Conservation (phyloP, 768 basidiomycete genomes). For the Podaxis sp. region DNA sequence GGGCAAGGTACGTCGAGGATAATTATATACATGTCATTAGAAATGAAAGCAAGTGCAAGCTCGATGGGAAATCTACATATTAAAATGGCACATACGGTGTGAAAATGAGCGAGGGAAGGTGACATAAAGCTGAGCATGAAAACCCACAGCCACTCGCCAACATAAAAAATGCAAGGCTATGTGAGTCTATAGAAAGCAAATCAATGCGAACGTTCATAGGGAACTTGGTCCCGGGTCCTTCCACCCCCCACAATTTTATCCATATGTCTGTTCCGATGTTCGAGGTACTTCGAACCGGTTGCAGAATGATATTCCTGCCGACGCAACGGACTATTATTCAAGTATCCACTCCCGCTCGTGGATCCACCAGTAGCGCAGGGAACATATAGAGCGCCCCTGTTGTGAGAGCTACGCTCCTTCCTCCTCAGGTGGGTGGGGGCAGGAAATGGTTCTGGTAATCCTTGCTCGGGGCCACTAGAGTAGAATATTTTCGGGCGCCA, state of each 20-base stretch:
- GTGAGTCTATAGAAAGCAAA: neutral
- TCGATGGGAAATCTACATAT: neutral
- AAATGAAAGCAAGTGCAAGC: neutral
- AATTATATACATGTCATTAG: neutral
- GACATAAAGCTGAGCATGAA: neutral
- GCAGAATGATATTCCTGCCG: conserved; percentile 17
- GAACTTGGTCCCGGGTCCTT: neutral
- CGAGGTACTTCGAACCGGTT: conserved; percentile 7
- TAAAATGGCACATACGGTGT: neutral
- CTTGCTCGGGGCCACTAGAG: conserved; percentile 70
- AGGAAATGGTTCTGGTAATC: conserved; percentile 79
- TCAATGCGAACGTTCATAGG: conserved; percentile 4
- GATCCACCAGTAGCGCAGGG: conserved; percentile 30
- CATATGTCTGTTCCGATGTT: conserved; percentile 4
- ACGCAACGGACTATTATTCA: conserved; percentile 14
- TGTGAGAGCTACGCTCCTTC: conserved; percentile 81
- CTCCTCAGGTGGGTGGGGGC: conserved; percentile 76
- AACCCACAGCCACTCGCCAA: neutral
- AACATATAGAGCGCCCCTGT: conserved; percentile 71
- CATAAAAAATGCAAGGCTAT: neutral
- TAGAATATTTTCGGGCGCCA: conserved; percentile 88
- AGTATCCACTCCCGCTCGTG: conserved; percentile 16
- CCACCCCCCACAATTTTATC: neutral
- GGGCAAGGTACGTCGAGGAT: neutral
- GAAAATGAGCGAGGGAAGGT: neutral